Evolutionary conservation across 257 asterid genomes (phyloP).

Genomic region (Solanum virginianum): DNA sequence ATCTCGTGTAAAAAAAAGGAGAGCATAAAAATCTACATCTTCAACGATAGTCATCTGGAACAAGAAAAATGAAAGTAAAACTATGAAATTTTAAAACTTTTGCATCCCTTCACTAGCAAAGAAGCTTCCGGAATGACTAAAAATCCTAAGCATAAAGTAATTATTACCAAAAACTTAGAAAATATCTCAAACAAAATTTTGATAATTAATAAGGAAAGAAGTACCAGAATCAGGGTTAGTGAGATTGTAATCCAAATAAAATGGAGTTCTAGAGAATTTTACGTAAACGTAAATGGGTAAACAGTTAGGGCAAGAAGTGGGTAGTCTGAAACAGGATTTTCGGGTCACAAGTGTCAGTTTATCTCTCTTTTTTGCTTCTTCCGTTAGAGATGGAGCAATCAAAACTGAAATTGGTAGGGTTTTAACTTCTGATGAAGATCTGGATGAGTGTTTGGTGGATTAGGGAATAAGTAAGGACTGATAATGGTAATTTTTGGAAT

Average conservation of each 20-base stretch:
- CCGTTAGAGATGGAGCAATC: constrained; percentile 6
- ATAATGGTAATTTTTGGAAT: no score
- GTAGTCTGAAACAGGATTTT: constrained; percentile 72
- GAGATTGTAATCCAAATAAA: constrained; percentile 56
- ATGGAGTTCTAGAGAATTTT: constrained; percentile 42
- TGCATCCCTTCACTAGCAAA: neutral
- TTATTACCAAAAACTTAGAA: neutral
- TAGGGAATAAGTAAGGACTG: no score
- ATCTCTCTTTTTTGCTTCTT: constrained; percentile 11
- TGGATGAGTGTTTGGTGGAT: neutral
- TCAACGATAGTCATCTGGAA: neutral
- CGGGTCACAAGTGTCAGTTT: constrained; percentile 57
- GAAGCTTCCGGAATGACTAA: neutral
- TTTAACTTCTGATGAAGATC: neutral
- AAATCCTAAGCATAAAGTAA: no score
- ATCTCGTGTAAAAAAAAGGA: neutral
- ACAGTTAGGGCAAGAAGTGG: constrained; percentile 84
- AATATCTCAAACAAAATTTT: neutral
- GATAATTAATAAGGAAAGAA: neutral
- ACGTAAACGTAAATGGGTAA: constrained; percentile 69
- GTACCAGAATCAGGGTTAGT: constrained; percentile 77
- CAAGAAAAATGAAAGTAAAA: neutral
- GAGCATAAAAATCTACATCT: no score
- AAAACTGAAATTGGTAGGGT: neutral
- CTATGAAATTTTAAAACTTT: neutral